phyloP scores from a whole-genome alignment of 2,329 filamentous ascomycete genomes.

The Parasarocladium wereldwijsianum region DNA sequence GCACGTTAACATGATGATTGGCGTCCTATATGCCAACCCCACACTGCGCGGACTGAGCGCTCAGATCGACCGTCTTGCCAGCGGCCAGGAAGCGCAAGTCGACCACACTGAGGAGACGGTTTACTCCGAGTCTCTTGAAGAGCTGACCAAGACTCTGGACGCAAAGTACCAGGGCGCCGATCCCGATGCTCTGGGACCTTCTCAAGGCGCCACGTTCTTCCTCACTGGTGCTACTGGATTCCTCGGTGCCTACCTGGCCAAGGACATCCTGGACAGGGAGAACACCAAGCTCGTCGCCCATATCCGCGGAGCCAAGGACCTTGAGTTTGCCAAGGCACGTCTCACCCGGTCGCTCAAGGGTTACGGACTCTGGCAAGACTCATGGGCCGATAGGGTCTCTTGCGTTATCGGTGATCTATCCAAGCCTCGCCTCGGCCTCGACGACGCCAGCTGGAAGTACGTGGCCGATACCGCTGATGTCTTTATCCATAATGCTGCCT shows the following conservation, averaged over 20 bases:
- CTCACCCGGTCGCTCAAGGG: constrained; percentile 53
- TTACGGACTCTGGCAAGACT: constrained; percentile 65
- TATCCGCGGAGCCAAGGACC: constrained; percentile 51
- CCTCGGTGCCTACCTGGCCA: constrained; percentile 66
- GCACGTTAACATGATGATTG: constrained; percentile 16
- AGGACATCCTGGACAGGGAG: constrained; percentile 52
- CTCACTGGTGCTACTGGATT: constrained; percentile 72
- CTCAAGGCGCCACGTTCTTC: constrained; percentile 45
- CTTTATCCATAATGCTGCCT: constrained; percentile 70
- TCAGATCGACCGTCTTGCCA: constrained; percentile 16
- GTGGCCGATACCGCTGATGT: constrained; percentile 54
- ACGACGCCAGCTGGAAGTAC: constrained; percentile 46
- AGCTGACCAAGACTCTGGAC: constrained; percentile 35
- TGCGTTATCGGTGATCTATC: constrained; percentile 61
- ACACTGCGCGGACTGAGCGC: constrained; percentile 14
- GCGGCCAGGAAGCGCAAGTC: constrained; percentile 10
- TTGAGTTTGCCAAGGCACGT: constrained; percentile 8
- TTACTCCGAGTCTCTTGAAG: constrained; percentile 36
- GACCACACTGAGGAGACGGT: constrained; percentile 31
- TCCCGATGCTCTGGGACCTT: constrained; percentile 18
- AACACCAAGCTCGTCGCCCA: constrained; percentile 47
- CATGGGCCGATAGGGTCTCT: constrained; percentile 50
- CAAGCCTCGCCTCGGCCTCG: constrained; percentile 59
- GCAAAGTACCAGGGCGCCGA: constrained; percentile 16
- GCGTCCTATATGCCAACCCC: constrained; percentile 15